Conservation (phyloP, 2,329 filamentous ascomycete genomes). For the Cercospora sesami region DNA sequence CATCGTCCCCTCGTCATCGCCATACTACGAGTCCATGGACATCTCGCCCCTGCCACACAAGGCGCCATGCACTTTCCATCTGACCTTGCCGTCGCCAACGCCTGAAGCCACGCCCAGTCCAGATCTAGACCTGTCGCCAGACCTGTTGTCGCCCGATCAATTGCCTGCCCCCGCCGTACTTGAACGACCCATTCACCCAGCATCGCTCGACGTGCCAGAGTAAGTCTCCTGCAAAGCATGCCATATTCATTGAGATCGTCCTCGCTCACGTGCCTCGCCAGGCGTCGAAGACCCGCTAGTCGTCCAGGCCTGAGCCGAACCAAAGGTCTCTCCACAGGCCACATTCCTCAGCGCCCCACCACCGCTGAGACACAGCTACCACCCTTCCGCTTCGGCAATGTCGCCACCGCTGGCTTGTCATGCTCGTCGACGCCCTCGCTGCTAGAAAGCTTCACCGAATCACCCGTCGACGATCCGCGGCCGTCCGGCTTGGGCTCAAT, state of each 20-base stretch:
- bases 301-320: slow-evolving; percentile 73
- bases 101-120: slow-evolving; percentile 54
- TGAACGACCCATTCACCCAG: slow-evolving; percentile 24
- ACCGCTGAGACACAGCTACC: slow-evolving; percentile 66
- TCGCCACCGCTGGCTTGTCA: slow-evolving; percentile 35
- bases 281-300: slow-evolving; percentile 47
- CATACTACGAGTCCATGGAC: slow-evolving; percentile 81
- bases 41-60: slow-evolving; percentile 93
- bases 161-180: slow-evolving; percentile 23
- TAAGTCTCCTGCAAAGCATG: slow-evolving; percentile 25
- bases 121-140: slow-evolving; percentile 42
- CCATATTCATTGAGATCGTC: slow-evolving; percentile 14
- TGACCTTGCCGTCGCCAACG: slow-evolving; percentile 71
- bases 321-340: slow-evolving; percentile 72
- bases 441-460: slow-evolving; percentile 77
- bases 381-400: slow-evolving; percentile 72
- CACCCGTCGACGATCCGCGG: slow-evolving; percentile 70
- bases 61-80: slow-evolving; percentile 58
- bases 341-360: slow-evolving; percentile 59
- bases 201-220: slow-evolving; percentile 35
- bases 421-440: slow-evolving; percentile 65
- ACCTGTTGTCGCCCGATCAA: slow-evolving; percentile 37
- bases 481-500: slow-evolving; percentile 56
- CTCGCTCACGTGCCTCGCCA: slow-evolving; percentile 27
- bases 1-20: slow-evolving; percentile 74